Percentiles rank a stretch among this genome's conserved stretches.
Conservation (phyloP, 352 stramenopile species). For the Blastocystis hominis region DNA sequence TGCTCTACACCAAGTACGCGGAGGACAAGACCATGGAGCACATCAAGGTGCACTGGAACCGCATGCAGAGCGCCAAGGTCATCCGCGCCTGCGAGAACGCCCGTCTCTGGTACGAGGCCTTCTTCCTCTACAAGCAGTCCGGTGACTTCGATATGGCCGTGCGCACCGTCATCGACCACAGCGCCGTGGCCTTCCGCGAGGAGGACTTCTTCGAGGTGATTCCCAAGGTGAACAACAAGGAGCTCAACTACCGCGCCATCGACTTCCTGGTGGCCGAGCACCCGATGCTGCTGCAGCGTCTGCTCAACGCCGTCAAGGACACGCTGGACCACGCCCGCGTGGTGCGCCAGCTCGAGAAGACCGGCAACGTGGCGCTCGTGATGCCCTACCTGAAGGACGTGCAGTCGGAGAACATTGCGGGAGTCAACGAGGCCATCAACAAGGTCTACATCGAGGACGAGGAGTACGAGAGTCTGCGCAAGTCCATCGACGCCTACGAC, state of each 20-base stretch:
- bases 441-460: conserved; percentile 91
- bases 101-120: conserved; percentile 89
- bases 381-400: conserved; percentile 94
- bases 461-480: conserved; percentile 87
- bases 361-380: conserved; percentile 87
- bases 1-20: conserved; percentile 98
- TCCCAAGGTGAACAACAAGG: conserved; percentile 94
- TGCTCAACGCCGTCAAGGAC: conserved; percentile 94
- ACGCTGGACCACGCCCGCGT: conserved; percentile 94
- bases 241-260: conserved; percentile 99
- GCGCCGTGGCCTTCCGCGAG: conserved; percentile 84
- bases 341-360: conserved; percentile 86
- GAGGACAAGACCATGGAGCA: conserved; percentile 98
- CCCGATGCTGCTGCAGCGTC: conserved; percentile 84
- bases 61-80: conserved; percentile 95
- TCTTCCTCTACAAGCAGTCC: conserved; percentile 98
- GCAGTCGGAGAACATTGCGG: conserved; percentile 93
- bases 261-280: conserved; percentile 95
- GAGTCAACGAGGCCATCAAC: conserved; percentile 97
- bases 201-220: conserved; percentile 98
- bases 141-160: conserved; percentile 96
- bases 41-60: conserved; percentile 97
- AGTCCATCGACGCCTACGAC: conserved; percentile 95
- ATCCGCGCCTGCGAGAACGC: conserved; percentile 92
- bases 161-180: conserved; percentile 96